Conservation (phyloP, 306 rosid genomes). For the Pterocarpus santalinus region DNA sequence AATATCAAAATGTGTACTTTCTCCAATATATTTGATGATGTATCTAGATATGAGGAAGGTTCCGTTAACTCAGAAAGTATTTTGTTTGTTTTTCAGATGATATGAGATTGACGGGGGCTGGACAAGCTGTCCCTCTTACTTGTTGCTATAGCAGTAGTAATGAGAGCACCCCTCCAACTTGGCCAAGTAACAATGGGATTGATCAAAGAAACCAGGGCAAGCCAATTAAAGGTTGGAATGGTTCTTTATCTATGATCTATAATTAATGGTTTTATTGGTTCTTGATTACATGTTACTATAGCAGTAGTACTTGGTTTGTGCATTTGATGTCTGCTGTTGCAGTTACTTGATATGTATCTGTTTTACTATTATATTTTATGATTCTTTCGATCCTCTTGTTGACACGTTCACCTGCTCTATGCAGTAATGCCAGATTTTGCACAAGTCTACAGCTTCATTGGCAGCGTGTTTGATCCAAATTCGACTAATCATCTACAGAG, state of each 20-base stretch:
- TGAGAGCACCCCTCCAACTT: conserved; percentile 64
- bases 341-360: not conserved
- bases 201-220: conserved; percentile 52
- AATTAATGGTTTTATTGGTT: not conserved
- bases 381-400: conserved; percentile 34
- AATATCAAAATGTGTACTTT: not conserved
- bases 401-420: conserved; percentile 39
- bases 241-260: conserved; percentile 22
- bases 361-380: conserved; percentile 21
- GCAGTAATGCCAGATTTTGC: conserved; percentile 90
- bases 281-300: not conserved
- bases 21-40: conserved; percentile 6
- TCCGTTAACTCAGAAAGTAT: conserved; percentile 29
- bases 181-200: conserved; percentile 53
- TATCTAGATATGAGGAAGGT: not conserved
- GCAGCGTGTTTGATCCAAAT: conserved; percentile 87
- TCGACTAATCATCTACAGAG: conserved; percentile 71
- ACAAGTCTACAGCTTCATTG: conserved; percentile 81
- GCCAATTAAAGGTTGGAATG: conserved; percentile 63
- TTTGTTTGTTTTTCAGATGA: conserved; percentile 60
- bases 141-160: conserved; percentile 73
- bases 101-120: conserved; percentile 52
- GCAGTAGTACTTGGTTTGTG: not conserved
- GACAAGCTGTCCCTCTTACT: conserved; percentile 57
- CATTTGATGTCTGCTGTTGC: not conserved